Evolutionary conservation across 352 stramenopile species (phyloP), one percentile per base, ranked within the genome.

Genomic region (Phytophthora foliorum): DNA sequence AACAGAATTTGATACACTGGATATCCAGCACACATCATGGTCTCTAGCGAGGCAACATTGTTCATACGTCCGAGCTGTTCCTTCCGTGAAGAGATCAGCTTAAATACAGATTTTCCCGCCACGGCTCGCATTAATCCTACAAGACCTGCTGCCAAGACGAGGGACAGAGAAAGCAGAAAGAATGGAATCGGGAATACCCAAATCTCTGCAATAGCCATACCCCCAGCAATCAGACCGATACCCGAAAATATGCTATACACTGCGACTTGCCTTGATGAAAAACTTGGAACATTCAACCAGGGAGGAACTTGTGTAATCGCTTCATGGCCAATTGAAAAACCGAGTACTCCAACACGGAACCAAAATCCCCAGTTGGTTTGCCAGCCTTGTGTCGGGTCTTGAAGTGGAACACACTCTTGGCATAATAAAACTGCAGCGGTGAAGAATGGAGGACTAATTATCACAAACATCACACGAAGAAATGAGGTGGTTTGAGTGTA

Each of bases 131-230:
- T 45, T 24, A 24, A 45, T 17, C 38, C 38, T 17, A 45, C 38
- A 6, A 22, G 38, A 45, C 22, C 16, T 45, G 17, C 17, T 10
- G 17, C 4, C 3, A 45, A 19, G 38, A 45, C 38, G 6, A 45
- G 24, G 38, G 17, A 45, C 7, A 22, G 0, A 19, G 38, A 22
- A 22, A 45, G 13, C 14, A 63, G 48, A 14, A 52, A 69, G 42
- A 69, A 69, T 10, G 44, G 62, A 0, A 69, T 29, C 1, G 62
- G 62, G 49, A 69, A 69, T 2, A 64, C 44, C 62, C 62, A 69
- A 7, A 48, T 17, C 19, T 19, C 31, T 4, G 52, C 8, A 6
- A 32, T 22, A 14, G 17, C 34, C 3, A 68, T 52, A 7, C 60
- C 51, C 2, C 3, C 13, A 22, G 10, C 10, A 8, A 67, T 11